Percentiles rank a stretch among this genome's conserved stretches.
phyloP scores from a whole-genome alignment of 2,329 filamentous ascomycete species.

The Trichoderma sp. region DNA sequence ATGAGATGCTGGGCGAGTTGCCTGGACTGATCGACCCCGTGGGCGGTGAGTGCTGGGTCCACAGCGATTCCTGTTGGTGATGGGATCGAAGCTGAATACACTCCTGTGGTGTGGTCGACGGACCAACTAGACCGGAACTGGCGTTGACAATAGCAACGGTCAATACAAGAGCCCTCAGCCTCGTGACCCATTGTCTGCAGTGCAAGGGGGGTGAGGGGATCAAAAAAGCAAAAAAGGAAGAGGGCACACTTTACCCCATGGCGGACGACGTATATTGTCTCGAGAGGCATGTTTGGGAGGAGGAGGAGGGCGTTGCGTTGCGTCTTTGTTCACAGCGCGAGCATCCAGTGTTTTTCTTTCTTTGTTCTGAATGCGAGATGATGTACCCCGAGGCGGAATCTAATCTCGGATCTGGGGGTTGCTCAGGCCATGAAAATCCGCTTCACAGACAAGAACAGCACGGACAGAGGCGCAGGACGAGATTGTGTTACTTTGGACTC shows the following conservation, averaged over 20 bases:
- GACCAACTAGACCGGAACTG: constrained; percentile 92
- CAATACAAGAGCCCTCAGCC: constrained; percentile 23
- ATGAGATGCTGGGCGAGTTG: constrained; percentile 71
- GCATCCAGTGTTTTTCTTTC: not conserved
- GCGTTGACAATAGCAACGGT: constrained; percentile 24
- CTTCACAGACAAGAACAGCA: not conserved
- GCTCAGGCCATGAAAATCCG: constrained; percentile 10
- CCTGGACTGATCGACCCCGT: constrained; percentile 80
- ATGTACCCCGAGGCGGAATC: constrained; percentile 9
- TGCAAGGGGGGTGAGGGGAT: constrained; percentile 16
- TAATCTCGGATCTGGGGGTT: constrained; percentile 14
- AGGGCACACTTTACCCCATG: constrained; percentile 63
- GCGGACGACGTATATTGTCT: constrained; percentile 72
- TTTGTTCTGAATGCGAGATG: constrained; percentile 5
- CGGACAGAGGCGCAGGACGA: not conserved
- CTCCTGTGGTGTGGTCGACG: constrained; percentile 77
- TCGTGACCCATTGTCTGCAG: constrained; percentile 22
- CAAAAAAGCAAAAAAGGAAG: not conserved
- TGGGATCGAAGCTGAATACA: constrained; percentile 70
- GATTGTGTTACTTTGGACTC: not conserved
- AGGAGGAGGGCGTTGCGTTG: not conserved
- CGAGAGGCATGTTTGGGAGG: constrained; percentile 58
- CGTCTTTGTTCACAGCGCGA: not conserved
- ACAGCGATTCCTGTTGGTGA: constrained; percentile 86
- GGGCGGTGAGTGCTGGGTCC: constrained; percentile 82